Conservation (phyloP, 2,329 filamentous ascomycete species). For the Cladophialophora bantiana region DNA sequence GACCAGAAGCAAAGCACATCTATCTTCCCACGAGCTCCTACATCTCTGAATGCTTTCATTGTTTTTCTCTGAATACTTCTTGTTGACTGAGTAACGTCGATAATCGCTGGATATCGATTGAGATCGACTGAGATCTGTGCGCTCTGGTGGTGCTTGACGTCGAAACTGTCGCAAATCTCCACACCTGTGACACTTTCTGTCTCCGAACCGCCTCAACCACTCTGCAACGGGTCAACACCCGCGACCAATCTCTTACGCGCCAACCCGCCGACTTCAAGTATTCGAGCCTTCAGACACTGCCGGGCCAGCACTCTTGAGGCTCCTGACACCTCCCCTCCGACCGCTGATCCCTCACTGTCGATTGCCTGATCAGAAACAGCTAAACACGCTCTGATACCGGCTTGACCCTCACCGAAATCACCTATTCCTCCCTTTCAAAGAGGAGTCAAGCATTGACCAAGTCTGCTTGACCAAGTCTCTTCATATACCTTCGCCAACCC, state of each 20-base stretch:
- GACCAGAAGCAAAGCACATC: conserved; percentile 21
- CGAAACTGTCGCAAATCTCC: conserved; percentile 19
- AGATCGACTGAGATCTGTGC: neutral
- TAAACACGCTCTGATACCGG: conserved; percentile 26
- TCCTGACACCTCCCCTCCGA: conserved; percentile 27
- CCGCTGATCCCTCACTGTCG: conserved; percentile 28
- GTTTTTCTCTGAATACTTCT: conserved; percentile 4
- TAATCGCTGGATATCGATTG: neutral
- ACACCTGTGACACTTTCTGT: conserved; percentile 37
- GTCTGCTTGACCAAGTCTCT: conserved; percentile 19
- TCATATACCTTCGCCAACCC: conserved; percentile 34
- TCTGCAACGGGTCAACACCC: conserved; percentile 31
- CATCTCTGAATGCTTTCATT: conserved; percentile 12
- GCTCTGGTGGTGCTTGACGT: conserved; percentile 3
- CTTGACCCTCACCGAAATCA: conserved; percentile 34
- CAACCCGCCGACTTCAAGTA: conserved; percentile 29
- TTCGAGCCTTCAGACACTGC: conserved; percentile 30
- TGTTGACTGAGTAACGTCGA: neutral
- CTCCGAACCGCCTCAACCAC: conserved; percentile 36
- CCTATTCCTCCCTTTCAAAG: conserved; percentile 24
- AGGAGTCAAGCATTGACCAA: conserved; percentile 17
- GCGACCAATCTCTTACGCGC: conserved; percentile 39
- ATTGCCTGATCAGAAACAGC: conserved; percentile 14
- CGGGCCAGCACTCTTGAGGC: conserved; percentile 28
- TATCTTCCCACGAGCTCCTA: conserved; percentile 18